phyloP scores from a whole-genome alignment of 164 flowering plant genomes.

The Chimonanthus praecox region DNA sequence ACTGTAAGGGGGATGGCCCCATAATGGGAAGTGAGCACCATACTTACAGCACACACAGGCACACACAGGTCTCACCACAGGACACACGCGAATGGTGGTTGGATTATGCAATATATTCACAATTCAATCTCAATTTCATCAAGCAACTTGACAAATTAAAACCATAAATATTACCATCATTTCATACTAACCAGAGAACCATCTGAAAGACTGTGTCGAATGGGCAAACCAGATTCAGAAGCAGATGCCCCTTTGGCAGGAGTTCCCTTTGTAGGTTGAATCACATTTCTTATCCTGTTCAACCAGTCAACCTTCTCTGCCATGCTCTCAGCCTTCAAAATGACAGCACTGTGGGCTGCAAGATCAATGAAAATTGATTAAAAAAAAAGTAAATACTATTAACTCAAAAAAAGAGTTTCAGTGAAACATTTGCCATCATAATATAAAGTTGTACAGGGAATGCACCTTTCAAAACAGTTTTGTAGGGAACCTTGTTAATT shows the following conservation, averaged over 20 bases:
- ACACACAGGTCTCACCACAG: too few species aligned
- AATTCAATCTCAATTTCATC: slow-evolving; percentile 2
- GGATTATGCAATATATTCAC: neutral
- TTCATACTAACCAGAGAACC: slow-evolving; percentile 78
- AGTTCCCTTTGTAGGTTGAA: slow-evolving; percentile 58
- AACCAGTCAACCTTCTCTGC: slow-evolving; percentile 89
- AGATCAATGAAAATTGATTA: slow-evolving; percentile 1
- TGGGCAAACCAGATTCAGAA: slow-evolving; percentile 42
- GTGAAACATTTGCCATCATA: neutral
- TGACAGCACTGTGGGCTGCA: slow-evolving; percentile 89
- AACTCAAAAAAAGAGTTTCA: neutral
- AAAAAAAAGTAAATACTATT: neutral
- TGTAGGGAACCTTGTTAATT: slow-evolving; percentile 85
- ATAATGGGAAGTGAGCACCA: too few species aligned
- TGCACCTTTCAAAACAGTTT: slow-evolving; percentile 88
- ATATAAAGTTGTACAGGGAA: neutral
- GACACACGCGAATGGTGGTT: too few species aligned
- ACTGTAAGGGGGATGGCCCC: too few species aligned
- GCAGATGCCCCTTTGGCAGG: slow-evolving; percentile 30
- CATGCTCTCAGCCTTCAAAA: slow-evolving; percentile 85
- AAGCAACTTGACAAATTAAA: neutral
- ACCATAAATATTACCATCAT: neutral
- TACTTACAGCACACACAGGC: too few species aligned
- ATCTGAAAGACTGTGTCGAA: slow-evolving; percentile 92
- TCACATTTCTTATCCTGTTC: slow-evolving; percentile 58